Evolutionary conservation across 306 rosid genomes (phyloP), one percentile per base, ranked within the genome.

Genomic region (Cucurbita ficifolia): DNA sequence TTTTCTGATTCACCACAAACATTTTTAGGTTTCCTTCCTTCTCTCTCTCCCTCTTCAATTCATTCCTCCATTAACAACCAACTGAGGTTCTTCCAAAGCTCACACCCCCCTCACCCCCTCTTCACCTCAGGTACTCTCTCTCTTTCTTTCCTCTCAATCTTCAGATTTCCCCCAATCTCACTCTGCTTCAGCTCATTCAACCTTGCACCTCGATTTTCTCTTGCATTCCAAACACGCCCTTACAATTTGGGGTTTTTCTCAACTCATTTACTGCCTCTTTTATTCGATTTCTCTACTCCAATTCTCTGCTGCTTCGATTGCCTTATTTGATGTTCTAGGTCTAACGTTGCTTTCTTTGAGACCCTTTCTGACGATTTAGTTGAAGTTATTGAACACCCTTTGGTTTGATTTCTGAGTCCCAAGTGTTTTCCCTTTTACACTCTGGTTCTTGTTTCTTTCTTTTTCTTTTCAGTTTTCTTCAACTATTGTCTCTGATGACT

Each of bases 101-200:
- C 53, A 5, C 21, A 16, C 19, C 67, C 11, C 67, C 45, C 43
- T 0, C 72, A 19, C 35, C 57, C 8, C 10, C 43, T 69, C 14
- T 48, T 49, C 42, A 14, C 74, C 74, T 29, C 56, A 50, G 74
- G 59, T 70, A 70, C 57, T 14, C 58, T 48, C 74, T 69, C 40
- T 58, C 16, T 24, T n/a, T 55, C 9, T 24, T 16, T 21, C 38
- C 56, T 11, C 6, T 70, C 12, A 0, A 70, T 8, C 59, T 70
- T 70, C 46, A 50, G 74, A 70, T 70, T 68, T 45, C 18, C 72
- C 72, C 54, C 38, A 67, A 67, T 67, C 42, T 50, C 74, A 49
- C 74, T 50, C 55, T 49, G 59, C 40, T 33, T 70, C 59, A 70
- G 74, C 74, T 70, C 59, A 46, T 13, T 69, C 22, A 48, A 46